Evolutionary conservation across 257 asterid species (phyloP).

Genomic region (Primulina tabacum): DNA sequence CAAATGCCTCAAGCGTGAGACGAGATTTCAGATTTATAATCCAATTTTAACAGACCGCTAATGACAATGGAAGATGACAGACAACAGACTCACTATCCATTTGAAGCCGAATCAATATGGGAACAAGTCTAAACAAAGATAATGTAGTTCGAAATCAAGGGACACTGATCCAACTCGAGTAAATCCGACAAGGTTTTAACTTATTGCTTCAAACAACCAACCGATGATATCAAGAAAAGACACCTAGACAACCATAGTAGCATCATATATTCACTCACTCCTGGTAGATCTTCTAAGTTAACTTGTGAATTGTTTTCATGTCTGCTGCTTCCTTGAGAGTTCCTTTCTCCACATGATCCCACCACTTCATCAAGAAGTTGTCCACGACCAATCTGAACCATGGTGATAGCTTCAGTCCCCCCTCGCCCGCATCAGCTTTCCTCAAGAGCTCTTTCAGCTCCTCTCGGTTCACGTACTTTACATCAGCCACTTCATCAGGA

Average conservation of each 20-base stretch:
- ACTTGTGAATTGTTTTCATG: conserved; percentile 79
- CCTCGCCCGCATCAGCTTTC: conserved; percentile 88
- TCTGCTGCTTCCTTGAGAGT: conserved; percentile 58
- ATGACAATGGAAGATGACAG: too few species aligned
- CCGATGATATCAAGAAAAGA: neutral
- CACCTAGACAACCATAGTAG: neutral
- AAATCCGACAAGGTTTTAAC: neutral
- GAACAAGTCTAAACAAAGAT: too few species aligned
- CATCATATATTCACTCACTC: neutral
- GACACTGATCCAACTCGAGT: neutral
- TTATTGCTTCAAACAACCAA: conserved; percentile 12
- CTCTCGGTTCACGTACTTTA: conserved; percentile 61
- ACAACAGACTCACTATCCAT: too few species aligned
- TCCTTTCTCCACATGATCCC: conserved; percentile 83
- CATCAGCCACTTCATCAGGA: conserved; percentile 83
- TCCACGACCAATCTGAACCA: conserved; percentile 91
- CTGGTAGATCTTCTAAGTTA: conserved; percentile 34
- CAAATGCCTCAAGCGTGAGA: too few species aligned
- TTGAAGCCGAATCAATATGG: too few species aligned
- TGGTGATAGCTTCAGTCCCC: conserved; percentile 73
- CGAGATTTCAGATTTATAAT: too few species aligned
- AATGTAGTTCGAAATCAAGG: too few species aligned
- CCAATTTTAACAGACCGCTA: too few species aligned
- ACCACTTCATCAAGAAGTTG: conserved; percentile 86
- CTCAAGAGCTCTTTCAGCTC: conserved; percentile 63